Base-by-base conservation (phyloP, 176 grass and related monocot genomes). In the Aechmea fasciata region DNA sequence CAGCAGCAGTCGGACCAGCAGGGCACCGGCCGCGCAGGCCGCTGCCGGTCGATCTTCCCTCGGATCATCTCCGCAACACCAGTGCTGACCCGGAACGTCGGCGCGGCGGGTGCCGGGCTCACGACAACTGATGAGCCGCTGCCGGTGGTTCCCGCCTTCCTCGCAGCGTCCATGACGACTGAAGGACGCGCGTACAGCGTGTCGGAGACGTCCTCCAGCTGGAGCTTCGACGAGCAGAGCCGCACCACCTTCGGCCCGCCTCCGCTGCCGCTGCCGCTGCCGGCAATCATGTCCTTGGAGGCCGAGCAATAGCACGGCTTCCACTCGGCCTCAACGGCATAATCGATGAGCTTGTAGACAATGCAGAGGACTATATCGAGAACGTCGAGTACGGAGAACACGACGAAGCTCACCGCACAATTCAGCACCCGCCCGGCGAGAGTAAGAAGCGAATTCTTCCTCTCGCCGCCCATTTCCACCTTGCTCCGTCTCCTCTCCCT, bases 1-100 rank as follows among this genome's bases (percentile, higher is more conserved):
- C 95, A 99, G 85, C 94, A 87, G 67, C 95, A 99, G 85, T 99
- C 95, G 50, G 95, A 99, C 95, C 95, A 99, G 79, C 80, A 85
- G 0, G 95, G 87, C n/a, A 78, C 68, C 52, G 23, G 77, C 17
- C 64, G 69, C 11, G 83, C 65, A n/a, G 61, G 78, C 0, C 78
- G 78, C 0, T 74, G 85, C 2, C 77, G 76, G 72, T 76, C 84
- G 50, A 92, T 79, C 79, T 92, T 97, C 13, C 89, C 89, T 68
- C 71, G 85, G 79, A 97, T 89, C 68, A 97, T 72, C 82, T 97
- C 89, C 11, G 78, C 71, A 62, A 97, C 83, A 51, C 82, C 82
- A 1, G 83, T 77, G 75, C 79, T 85, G 0, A 97, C 81, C 9
- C 83, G 84, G 63, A 92, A 83, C 65, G 86, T 50, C 1, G 93